phyloP scores from a whole-genome alignment of 495 filamentous ascomycete species.

The Aspergillus coremiiformis region DNA sequence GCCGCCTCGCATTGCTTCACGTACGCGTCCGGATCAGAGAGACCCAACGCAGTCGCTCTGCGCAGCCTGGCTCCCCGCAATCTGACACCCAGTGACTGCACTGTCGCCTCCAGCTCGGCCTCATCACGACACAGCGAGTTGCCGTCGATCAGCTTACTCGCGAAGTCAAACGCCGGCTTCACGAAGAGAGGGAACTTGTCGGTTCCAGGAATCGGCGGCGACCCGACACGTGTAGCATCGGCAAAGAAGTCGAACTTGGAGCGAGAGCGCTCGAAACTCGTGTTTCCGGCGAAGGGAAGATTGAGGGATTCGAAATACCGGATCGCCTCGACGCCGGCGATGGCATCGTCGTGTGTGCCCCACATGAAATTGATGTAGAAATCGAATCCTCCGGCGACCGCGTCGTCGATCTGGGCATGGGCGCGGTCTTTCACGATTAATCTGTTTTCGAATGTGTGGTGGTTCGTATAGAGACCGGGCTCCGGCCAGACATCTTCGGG shows the following conservation, averaged over 20 bases:
- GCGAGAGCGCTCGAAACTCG: too few species aligned
- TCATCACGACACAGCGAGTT: too few species aligned
- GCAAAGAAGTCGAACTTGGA: too few species aligned
- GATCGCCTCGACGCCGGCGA: slow-evolving; percentile 10
- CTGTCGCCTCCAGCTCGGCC: too few species aligned
- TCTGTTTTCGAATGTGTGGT: too few species aligned
- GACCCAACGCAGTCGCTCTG: too few species aligned
- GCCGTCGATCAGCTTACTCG: neutral
- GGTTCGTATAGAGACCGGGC: too few species aligned
- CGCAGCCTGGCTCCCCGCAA: too few species aligned
- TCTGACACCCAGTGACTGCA: too few species aligned
- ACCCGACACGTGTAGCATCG: neutral
- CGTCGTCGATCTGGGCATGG: slow-evolving; percentile 10
- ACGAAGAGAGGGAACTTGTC: slow-evolving; percentile 8
- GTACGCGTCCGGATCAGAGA: too few species aligned
- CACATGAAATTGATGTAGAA: slow-evolving; percentile 16
- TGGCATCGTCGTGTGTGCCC: slow-evolving; percentile 11
- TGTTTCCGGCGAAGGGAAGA: neutral
- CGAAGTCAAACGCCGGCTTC: slow-evolving; percentile 8
- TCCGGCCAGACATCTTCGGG: too few species aligned
- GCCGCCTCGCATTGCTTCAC: too few species aligned
- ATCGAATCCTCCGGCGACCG: slow-evolving; percentile 5
- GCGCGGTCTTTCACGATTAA: neutral
- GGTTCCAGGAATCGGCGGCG: slow-evolving; percentile 9
- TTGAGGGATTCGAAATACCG: slow-evolving; percentile 14